Evolutionary conservation across 2,329 filamentous ascomycete genomes (phyloP), one percentile per base, ranked within the genome.

Genomic region (Cladophialophora carrionii): DNA sequence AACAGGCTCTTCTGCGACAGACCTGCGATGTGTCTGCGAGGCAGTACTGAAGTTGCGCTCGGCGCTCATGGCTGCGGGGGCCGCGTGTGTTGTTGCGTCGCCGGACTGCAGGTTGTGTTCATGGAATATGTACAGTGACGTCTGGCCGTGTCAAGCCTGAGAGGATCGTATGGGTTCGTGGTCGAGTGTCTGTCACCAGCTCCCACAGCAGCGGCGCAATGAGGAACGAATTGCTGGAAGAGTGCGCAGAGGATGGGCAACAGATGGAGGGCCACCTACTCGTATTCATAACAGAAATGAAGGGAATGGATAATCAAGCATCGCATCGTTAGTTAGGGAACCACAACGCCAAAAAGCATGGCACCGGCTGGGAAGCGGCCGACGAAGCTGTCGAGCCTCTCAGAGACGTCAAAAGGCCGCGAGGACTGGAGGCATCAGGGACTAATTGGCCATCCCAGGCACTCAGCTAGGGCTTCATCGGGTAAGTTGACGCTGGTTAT

Each of bases 1-100:
- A 29, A 85, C 84, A 7, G 80, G 81, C 70, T 82, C 81, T 46
- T 82, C 76, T 8, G 77, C 78, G 26, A 84, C 79, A 53, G 76
- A 79, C 64, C 71, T 72, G 37, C 73, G 71, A 34, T 70, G 73
- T 20, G 54, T 46, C 43, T 48, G 60, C 56, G 68, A 67, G 46
- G 57, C 49, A 52, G 54, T 61, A 34, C 68, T 70, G 20, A 29
- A 9, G 29, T 68, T 69, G 22, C 68, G 61, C n/a, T 65, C 63
- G 51, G 49, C 62, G 53, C n/a, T 61, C 67, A 69, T 69, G 51
- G 29, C 63, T 53, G 57, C 56, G 49, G n/a, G 43, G 37, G 24
- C 12, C 52, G 29, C 32, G 43, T 22, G 14, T 57, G 51, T n/a
- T 49, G 57, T 32, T 59, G 46, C 31, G 9, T 34, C 41, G 59